These are phyloP conservation scores for Flaveria ramosissima DNA, from an alignment of 129 eudicot genomes.

Conservation along the genomic window DNA sequence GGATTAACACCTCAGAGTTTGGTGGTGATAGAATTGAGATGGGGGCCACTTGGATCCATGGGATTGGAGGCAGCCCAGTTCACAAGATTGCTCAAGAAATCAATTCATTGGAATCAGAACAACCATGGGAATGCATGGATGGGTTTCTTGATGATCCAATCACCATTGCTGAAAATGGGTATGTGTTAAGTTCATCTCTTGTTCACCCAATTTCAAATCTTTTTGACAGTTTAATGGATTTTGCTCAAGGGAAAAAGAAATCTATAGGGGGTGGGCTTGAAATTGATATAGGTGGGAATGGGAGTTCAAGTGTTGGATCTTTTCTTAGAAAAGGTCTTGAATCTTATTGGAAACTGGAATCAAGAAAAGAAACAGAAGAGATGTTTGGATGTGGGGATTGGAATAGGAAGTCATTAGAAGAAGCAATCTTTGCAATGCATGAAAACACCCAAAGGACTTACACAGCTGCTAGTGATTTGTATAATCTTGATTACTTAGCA, in stretches of 20 bases:
- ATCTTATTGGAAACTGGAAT: conserved; percentile 41
- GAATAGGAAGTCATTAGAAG: conserved; percentile 55
- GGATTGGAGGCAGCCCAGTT: conserved; percentile 84
- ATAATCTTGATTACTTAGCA: conserved; percentile 65
- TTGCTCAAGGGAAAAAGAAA: conserved; percentile 50
- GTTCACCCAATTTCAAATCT: conserved; percentile 62
- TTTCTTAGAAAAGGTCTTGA: conserved; percentile 58
- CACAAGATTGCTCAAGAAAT: conserved; percentile 72
- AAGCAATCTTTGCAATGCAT: conserved; percentile 69
- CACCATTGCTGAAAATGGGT: conserved; percentile 74
- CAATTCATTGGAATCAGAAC: conserved; percentile 51
- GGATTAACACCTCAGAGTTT: conserved; percentile 78
- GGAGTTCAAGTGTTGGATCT: conserved; percentile 51
- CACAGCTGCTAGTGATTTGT: conserved; percentile 78
- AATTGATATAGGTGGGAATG: conserved; percentile 22
- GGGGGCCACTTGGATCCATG: conserved; percentile 99
- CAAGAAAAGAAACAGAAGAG: conserved; percentile 32
- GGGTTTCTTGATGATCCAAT: conserved; percentile 55
- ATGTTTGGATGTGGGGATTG: conserved; percentile 41
- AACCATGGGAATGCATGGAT: conserved; percentile 97
- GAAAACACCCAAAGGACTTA: conserved; percentile 77
- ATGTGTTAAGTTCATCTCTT: conserved; percentile 44
- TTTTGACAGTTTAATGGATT: conserved; percentile 55
- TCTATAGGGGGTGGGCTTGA: conserved; percentile 32
- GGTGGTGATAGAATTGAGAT: conserved; percentile 83